These are phyloP conservation scores for Arachnopeziza araneosa DNA, from an alignment of 2,329 filamentous ascomycete species.

Conservation along the genomic window DNA sequence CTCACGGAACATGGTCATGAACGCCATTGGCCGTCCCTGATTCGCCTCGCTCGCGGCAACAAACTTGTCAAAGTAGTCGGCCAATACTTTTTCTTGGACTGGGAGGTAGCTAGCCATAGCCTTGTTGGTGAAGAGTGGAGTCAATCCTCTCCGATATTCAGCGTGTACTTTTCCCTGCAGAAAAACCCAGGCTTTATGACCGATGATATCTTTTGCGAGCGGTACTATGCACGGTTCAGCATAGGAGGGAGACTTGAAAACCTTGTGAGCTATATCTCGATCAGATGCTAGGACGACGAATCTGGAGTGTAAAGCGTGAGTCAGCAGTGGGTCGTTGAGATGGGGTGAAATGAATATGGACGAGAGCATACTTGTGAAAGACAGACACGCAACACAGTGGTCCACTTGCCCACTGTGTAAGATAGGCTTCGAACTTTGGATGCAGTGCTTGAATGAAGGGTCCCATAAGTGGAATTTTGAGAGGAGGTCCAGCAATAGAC, in stretches of 20 bases:
- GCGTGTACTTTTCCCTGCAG: constrained; percentile 70
- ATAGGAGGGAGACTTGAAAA: constrained; percentile 72
- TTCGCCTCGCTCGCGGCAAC: constrained; percentile 50
- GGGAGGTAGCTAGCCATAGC: constrained; percentile 68
- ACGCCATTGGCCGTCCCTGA: constrained; percentile 53
- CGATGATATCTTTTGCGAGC: constrained; percentile 66
- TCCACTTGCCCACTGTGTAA: constrained; percentile 73
- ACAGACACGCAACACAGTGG: constrained; percentile 76
- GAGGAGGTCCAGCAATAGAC: constrained; percentile 54
- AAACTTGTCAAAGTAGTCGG: constrained; percentile 65
- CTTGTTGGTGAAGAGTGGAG: constrained; percentile 67
- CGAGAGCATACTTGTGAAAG: constrained; percentile 63
- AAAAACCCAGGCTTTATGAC: constrained; percentile 73
- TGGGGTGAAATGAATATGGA: neutral
- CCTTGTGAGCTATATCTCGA: constrained; percentile 72
- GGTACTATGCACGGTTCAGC: constrained; percentile 76
- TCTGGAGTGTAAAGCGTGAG: constrained; percentile 35
- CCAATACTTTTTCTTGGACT: constrained; percentile 66
- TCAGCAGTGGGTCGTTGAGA: neutral
- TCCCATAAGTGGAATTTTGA: constrained; percentile 66
- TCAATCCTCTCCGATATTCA: constrained; percentile 72
- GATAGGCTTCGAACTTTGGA: constrained; percentile 67
- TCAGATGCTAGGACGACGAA: constrained; percentile 76
- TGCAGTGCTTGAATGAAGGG: constrained; percentile 71
- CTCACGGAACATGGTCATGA: constrained; percentile 70